Base-by-base conservation (phyloP, 257 asterid genomes). In the Petunia secreta region DNA sequence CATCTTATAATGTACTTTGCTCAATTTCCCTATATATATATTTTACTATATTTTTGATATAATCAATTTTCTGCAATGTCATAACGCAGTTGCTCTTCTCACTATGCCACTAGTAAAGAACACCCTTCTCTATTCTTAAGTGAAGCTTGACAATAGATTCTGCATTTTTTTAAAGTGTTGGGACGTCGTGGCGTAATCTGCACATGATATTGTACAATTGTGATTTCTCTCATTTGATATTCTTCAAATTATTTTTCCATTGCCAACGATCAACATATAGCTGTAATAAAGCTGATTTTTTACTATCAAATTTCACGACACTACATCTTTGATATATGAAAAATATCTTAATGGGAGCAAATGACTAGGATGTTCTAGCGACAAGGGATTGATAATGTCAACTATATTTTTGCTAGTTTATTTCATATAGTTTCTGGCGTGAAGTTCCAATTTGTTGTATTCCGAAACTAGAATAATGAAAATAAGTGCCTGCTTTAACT, bases 41-140 rank as follows among this genome's bases (percentile, higher is more conserved):
- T 63, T 69, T 40, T n/a, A n/a, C n/a, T n/a, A n/a, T n/a, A n/a
- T n/a, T n/a, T n/a, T n/a, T n/a, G n/a, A n/a, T n/a, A n/a, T n/a
- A n/a, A n/a, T n/a, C n/a, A n/a, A n/a, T n/a, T n/a, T 10, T 13
- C 15, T 57, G 63, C 59, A 68, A 62, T 63, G 64, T 82, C 8
- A 16, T 82, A 36, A 80, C 63, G 59, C 66, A 69, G 54, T 86
- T 73, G 75, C 77, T 75, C 98, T 94, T 50, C 6, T 91, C 75
- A 79, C 86, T 88, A 91, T 94, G 98, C 89, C 98, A 63, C 80
- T 94, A 83, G 91, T 97, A 85, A 90, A 85, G 90, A 97, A 94
- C 88, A 94, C 98, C 57, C 97, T 94, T 85, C 84, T 94, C 55
- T 94, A 94, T 85, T 92, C 96, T 43, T 92, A 90, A 65, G 97